Percentiles rank a stretch among this genome's conserved stretches.
phyloP scores from a whole-genome alignment of 768 basidiomycete genomes.

The Psilocybe sp. region DNA sequence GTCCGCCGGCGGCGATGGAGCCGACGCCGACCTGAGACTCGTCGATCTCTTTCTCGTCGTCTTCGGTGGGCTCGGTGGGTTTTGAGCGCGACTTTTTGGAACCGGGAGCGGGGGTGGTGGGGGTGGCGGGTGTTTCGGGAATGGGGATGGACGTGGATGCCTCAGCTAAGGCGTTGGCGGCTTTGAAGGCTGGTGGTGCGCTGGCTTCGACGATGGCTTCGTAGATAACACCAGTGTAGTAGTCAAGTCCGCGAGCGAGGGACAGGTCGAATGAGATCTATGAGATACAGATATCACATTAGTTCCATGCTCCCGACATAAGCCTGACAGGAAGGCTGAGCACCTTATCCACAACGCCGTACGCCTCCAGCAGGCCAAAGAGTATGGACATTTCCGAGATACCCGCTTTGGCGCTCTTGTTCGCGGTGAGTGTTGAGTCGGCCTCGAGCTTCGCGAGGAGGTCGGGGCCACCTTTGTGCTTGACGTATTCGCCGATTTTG shows the following conservation, averaged over 20 bases:
- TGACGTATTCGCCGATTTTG: constrained; percentile 95
- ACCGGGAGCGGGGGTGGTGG: constrained; percentile 25
- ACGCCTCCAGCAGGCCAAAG: constrained; percentile 80
- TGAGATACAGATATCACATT: not conserved
- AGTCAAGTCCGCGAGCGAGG: constrained; percentile 95
- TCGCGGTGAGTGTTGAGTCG: constrained; percentile 63
- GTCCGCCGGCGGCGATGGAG: constrained; percentile 95
- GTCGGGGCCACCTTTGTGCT: constrained; percentile 82
- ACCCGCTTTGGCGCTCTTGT: constrained; percentile 77
- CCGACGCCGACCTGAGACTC: constrained; percentile 94
- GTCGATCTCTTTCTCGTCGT: constrained; percentile 76
- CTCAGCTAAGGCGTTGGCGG: constrained; percentile 41
- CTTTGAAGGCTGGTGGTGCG: constrained; percentile 80
- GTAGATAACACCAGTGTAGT: constrained; percentile 98
- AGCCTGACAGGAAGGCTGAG: constrained; percentile 10
- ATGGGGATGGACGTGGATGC: constrained; percentile 3
- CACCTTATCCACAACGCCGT: constrained; percentile 77
- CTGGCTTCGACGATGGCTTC: constrained; percentile 94
- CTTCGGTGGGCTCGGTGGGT: constrained; percentile 43
- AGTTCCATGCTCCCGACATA: no score
- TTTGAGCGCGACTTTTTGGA: constrained; percentile 25
- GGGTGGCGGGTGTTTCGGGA: constrained; percentile 24
- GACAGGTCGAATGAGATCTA: constrained; percentile 96
- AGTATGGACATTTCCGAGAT: constrained; percentile 83
- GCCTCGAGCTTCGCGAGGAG: constrained; percentile 69